phyloP scores from a whole-genome alignment of 2,329 filamentous ascomycete genomes.

The Aureobasidium sp. region DNA sequence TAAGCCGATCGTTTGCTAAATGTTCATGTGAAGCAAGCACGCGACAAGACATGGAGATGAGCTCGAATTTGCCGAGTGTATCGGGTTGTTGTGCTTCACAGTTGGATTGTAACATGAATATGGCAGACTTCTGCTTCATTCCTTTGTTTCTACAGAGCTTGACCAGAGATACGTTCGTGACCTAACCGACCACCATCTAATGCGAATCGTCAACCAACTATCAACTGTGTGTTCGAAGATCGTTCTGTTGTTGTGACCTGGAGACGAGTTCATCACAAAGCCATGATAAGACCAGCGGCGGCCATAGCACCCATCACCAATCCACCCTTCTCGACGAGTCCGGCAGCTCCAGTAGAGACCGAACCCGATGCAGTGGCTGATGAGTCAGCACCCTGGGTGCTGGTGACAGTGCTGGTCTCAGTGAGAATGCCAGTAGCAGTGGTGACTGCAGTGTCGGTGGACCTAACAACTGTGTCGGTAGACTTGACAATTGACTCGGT shows the following conservation, averaged over 20 bases:
- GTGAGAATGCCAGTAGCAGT: not conserved
- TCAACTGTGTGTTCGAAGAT: not conserved
- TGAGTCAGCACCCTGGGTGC: not conserved
- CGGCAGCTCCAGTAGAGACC: conserved; percentile 13
- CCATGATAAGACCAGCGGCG: not conserved
- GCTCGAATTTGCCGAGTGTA: too few relatives aligned
- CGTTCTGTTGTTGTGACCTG: too few relatives aligned
- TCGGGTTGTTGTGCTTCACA: too few relatives aligned
- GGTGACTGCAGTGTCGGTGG: not conserved
- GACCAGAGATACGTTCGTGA: not conserved
- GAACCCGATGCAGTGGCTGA: not conserved
- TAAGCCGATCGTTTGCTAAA: too few relatives aligned
- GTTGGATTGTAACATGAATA: too few relatives aligned
- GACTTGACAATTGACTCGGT: not conserved
- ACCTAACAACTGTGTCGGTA: not conserved
- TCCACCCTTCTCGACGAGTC: conserved; percentile 1
- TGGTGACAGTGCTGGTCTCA: not conserved
- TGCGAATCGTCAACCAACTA: not conserved
- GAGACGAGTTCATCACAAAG: not conserved
- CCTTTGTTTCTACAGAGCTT: not conserved
- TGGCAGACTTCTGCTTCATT: not conserved
- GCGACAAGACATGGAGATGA: too few relatives aligned
- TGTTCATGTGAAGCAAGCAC: too few relatives aligned
- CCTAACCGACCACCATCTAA: not conserved
- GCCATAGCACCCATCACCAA: conserved; percentile 1